A percentile compares a stretch with the other conserved stretches of the same genome.
Evolutionary conservation across 257 asterid species (phyloP).

Genomic region (Thymus mandschuricus): DNA sequence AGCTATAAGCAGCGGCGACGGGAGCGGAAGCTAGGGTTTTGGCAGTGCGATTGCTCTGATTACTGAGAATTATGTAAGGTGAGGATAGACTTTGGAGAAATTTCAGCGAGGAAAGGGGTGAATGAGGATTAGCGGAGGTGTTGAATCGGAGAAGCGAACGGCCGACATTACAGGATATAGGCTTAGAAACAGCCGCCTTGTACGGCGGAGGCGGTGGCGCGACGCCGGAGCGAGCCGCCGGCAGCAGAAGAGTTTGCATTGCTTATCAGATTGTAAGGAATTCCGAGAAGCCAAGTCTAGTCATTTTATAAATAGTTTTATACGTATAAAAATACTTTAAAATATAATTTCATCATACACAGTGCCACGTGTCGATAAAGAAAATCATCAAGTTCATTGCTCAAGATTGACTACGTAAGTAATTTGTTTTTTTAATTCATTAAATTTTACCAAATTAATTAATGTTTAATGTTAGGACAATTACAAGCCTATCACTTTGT

Average conservation of each 20-base stretch:
- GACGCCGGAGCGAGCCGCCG: conserved; percentile 70
- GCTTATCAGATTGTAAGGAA: conserved; percentile 26
- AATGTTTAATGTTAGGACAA: too few species aligned
- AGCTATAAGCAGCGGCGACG: conserved; percentile 46
- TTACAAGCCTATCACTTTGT: too few species aligned
- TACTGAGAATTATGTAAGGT: conserved; percentile 39
- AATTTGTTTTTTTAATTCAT: too few species aligned
- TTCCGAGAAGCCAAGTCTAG: conserved; percentile 14
- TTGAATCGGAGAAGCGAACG: conserved; percentile 36
- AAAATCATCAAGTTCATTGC: too few species aligned
- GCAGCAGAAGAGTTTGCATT: conserved; percentile 82
- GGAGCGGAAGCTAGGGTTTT: conserved; percentile 54
- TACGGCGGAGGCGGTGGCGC: conserved; percentile 48
- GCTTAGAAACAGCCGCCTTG: conserved; percentile 32
- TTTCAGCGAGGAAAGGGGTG: conserved; percentile 45
- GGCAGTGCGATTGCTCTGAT: conserved; percentile 29
- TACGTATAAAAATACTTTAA: neutral
- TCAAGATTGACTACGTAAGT: too few species aligned
- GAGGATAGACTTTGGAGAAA: conserved; percentile 38
- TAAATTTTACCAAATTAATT: too few species aligned
- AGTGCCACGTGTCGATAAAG: too few species aligned
- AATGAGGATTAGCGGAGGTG: conserved; percentile 38
- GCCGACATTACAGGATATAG: conserved; percentile 6
- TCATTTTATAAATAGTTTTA: neutral
- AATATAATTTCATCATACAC: too few species aligned